Conservation (phyloP, 2,329 filamentous ascomycete genomes). For the Arthrocladium fulminans region DNA sequence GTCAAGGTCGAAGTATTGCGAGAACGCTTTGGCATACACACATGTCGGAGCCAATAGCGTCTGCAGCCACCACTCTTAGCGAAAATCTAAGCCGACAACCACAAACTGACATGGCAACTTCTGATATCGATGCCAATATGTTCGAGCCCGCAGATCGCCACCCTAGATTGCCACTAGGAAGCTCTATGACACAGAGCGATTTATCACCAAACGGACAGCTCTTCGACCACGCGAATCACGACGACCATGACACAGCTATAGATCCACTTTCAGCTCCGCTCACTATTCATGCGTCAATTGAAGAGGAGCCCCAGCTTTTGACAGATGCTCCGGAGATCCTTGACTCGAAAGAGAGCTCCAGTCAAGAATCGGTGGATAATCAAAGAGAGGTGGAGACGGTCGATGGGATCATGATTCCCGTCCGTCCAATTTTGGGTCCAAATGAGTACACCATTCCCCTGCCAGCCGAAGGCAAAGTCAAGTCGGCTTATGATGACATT, state of each 20-base stretch:
- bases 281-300: conserved; percentile 22
- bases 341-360: conserved; percentile 21
- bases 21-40: too few species aligned
- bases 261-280: conserved; percentile 8
- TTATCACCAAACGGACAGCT: not conserved
- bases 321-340: conserved; percentile 11
- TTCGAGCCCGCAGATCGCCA: not conserved
- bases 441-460: conserved; percentile 20
- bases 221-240: conserved; percentile 2
- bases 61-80: too few species aligned
- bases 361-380: conserved; percentile 22
- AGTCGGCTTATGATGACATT: conserved; percentile 21
- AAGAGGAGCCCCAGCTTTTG: conserved; percentile 16
- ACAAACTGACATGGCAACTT: not conserved
- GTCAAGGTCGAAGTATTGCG: too few species aligned
- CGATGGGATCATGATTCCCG: conserved; percentile 18
- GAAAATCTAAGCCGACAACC: not conserved
- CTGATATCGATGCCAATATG: not conserved
- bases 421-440: conserved; percentile 18
- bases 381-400: conserved; percentile 17
- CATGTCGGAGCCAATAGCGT: too few species aligned
- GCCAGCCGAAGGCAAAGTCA: conserved; percentile 22
- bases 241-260: not conserved
- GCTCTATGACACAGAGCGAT: not conserved
- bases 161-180: not conserved